phyloP scores from a whole-genome alignment of 192 early-diverging fungal species.

The Backusella parvicylindrica region DNA sequence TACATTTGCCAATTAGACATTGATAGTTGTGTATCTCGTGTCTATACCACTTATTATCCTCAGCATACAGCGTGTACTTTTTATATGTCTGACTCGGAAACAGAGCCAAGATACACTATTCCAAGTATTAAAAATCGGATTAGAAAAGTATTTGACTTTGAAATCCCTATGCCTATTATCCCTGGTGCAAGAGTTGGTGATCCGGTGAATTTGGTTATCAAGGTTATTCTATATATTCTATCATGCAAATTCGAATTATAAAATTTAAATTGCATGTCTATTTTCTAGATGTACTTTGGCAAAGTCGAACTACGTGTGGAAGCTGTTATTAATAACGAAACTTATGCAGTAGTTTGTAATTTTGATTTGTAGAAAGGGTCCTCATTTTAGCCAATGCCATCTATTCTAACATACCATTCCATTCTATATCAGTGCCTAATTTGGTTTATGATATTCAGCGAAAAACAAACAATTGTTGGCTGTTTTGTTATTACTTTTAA shows the following conservation, averaged over 20 bases:
- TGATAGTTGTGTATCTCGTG: slow-evolving; percentile 41
- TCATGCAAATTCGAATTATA: too few species aligned
- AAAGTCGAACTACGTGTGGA: slow-evolving; percentile 48
- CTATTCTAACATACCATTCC: too few species aligned
- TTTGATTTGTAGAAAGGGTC: slow-evolving; percentile 32
- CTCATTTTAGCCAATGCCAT: too few species aligned
- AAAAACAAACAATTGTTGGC: too few species aligned
- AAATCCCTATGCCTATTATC: slow-evolving; percentile 34
- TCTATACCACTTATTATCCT: slow-evolving; percentile 35
- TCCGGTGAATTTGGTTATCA: slow-evolving; percentile 27
- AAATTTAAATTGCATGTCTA: not conserved
- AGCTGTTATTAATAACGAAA: slow-evolving; percentile 45
- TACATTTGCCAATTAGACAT: slow-evolving; percentile 27
- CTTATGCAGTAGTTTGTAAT: slow-evolving; percentile 43
- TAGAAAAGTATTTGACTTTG: slow-evolving; percentile 29
- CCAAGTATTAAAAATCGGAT: slow-evolving; percentile 11
- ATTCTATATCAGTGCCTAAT: too few species aligned
- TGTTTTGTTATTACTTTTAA: too few species aligned
- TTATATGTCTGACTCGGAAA: slow-evolving; percentile 25
- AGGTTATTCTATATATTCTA: not conserved
- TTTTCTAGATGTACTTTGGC: slow-evolving; percentile 35
- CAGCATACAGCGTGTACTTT: slow-evolving; percentile 31
- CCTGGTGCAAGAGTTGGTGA: slow-evolving; percentile 24
- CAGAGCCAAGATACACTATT: slow-evolving; percentile 26
- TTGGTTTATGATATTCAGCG: too few species aligned